Evolutionary conservation across 2,329 filamentous ascomycete genomes (phyloP).

Genomic region (Ascocoryne sarcoides): DNA sequence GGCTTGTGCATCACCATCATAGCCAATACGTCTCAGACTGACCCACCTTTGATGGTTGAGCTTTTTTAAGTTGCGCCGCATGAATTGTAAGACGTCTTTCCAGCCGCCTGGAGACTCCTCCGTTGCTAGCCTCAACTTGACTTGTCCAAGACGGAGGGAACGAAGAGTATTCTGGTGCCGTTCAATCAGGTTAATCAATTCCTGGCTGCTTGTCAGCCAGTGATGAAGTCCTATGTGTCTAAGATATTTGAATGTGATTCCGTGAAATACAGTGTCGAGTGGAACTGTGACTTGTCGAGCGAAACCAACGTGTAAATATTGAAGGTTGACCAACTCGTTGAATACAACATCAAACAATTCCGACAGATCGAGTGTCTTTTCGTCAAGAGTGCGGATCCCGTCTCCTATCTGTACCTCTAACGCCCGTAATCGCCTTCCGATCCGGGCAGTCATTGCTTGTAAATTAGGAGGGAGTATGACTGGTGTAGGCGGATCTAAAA

Average conservation of each 20-base stretch:
- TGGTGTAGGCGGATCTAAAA: constrained; percentile 52
- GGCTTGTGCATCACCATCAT: constrained; percentile 30
- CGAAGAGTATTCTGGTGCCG: constrained; percentile 48
- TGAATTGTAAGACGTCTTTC: constrained; percentile 48
- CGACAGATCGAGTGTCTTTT: constrained; percentile 49
- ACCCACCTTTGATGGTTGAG: constrained; percentile 58
- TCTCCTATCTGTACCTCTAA: constrained; percentile 53
- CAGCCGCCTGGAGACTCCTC: constrained; percentile 30
- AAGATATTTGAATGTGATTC: constrained; percentile 50
- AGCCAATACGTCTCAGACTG: constrained; percentile 52
- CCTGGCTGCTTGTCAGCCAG: constrained; percentile 51
- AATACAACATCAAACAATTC: constrained; percentile 50
- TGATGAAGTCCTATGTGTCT: constrained; percentile 56
- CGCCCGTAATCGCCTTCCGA: constrained; percentile 50
- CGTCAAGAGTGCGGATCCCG: constrained; percentile 41
- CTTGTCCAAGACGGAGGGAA: constrained; percentile 41
- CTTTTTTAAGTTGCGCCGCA: constrained; percentile 44
- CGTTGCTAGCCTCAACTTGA: neutral
- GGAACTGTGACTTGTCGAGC: constrained; percentile 46
- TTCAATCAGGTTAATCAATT: constrained; percentile 48
- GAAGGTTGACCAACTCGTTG: constrained; percentile 47
- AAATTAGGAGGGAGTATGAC: constrained; percentile 40
- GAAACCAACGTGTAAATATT: constrained; percentile 57
- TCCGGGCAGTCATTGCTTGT: constrained; percentile 37
- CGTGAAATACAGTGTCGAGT: constrained; percentile 54